Conservation (phyloP, 352 stramenopile genomes). For the Globisporangium barbulae region DNA sequence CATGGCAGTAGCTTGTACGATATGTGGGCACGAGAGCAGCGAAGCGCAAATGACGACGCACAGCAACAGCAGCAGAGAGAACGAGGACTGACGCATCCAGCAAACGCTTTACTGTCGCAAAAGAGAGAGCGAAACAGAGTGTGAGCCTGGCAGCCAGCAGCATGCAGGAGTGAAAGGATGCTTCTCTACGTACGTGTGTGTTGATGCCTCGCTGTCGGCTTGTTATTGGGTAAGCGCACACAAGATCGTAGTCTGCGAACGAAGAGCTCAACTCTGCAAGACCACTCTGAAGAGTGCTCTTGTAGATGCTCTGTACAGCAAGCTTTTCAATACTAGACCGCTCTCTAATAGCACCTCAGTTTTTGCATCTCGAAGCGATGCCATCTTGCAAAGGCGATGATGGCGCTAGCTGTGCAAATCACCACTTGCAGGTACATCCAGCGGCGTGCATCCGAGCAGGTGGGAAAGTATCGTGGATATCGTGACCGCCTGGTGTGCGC, state of each 20-base stretch:
- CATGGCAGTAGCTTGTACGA: background rate
- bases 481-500: background rate
- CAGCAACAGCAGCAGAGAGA: conserved; percentile 4
- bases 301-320: too few relatives aligned
- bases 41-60: conserved; percentile 10
- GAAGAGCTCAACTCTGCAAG: background rate
- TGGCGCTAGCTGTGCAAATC: too few relatives aligned
- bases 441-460: background rate
- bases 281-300: too few relatives aligned
- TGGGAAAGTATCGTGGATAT: background rate
- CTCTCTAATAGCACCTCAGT: too few relatives aligned
- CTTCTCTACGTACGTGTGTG: background rate
- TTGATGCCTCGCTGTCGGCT: background rate
- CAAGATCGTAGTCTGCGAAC: background rate
- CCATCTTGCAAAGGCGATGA: too few relatives aligned
- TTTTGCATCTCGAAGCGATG: too few relatives aligned
- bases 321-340: too few relatives aligned
- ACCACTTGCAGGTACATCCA: too few relatives aligned
- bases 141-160: background rate
- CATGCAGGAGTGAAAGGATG: too few relatives aligned
- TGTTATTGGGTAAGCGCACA: background rate
- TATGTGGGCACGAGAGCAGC: conserved; percentile 3
- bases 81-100: conserved; percentile 1
- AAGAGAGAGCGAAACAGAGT: background rate
- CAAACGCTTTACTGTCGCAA: background rate